Conservation (phyloP, 805 yeast species). For the Monosporozyma solicola region DNA sequence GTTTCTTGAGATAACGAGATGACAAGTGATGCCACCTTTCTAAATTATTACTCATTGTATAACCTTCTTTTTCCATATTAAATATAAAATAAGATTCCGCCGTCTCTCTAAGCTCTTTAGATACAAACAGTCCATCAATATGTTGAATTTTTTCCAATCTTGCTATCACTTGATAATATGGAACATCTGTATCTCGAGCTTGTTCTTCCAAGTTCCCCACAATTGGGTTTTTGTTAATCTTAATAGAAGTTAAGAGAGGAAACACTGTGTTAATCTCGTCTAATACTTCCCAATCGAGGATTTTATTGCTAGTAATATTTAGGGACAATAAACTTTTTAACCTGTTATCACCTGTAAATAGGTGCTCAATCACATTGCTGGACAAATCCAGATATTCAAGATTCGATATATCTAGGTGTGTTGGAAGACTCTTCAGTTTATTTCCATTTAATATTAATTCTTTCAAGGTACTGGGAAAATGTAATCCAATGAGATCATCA, state of each 20-base stretch:
- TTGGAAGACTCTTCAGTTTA: constrained; percentile 10
- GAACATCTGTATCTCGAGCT: constrained; percentile 6
- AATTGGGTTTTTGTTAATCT: constrained; percentile 48
- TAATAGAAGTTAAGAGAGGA: constrained; percentile 38
- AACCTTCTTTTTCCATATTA: constrained; percentile 31
- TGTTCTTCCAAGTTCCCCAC: constrained; percentile 3
- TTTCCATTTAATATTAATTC: constrained; percentile 13
- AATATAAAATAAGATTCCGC: constrained; percentile 63
- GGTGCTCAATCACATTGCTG: constrained; percentile 4
- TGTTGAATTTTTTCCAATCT: constrained; percentile 32
- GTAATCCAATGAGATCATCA: background rate
- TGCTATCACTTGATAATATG: constrained; percentile 35
- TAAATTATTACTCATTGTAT: constrained; percentile 16
- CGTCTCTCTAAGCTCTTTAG: constrained; percentile 41
- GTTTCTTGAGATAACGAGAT: constrained; percentile 24
- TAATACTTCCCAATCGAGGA: constrained; percentile 40
- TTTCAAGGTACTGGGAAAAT: constrained; percentile 7
- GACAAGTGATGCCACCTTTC: constrained; percentile 38
- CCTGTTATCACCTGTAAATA: background rate
- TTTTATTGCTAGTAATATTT: constrained; percentile 44
- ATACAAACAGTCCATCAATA: constrained; percentile 53
- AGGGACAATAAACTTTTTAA: constrained; percentile 22
- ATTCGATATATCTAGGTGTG: background rate
- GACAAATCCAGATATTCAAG: constrained; percentile 9
- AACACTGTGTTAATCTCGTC: constrained; percentile 35